Percentiles rank a stretch among this genome's conserved stretches.
phyloP scores from a whole-genome alignment of 768 basidiomycete species.

The Lactifluus rugatus region DNA sequence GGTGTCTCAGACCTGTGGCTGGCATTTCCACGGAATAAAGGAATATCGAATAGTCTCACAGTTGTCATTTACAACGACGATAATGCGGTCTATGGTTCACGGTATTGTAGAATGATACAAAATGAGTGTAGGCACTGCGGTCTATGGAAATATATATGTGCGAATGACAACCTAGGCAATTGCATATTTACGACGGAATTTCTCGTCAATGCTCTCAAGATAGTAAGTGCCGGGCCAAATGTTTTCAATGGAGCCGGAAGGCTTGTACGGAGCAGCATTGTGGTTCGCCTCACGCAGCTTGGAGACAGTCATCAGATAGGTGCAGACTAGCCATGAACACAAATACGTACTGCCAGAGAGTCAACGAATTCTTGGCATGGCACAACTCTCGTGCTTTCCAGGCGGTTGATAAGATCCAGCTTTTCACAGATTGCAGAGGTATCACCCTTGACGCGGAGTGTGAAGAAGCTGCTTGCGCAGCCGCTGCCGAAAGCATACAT shows the following conservation, averaged over 20 bases:
- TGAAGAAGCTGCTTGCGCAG: conserved; percentile 92
- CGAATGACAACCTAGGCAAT: not conserved
- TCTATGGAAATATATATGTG: not conserved
- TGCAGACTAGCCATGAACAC: not conserved
- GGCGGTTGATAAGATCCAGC: conserved; percentile 68
- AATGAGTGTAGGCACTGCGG: not conserved
- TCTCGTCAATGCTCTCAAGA: conserved; percentile 80
- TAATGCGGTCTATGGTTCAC: conserved; percentile 8
- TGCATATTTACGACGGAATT: conserved; percentile 83
- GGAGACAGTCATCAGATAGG: conserved; percentile 22
- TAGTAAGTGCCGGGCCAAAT: conserved; percentile 94
- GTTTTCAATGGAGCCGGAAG: conserved; percentile 79
- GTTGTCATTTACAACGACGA: not conserved
- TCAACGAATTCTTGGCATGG: conserved; percentile 88
- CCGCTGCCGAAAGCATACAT: conserved; percentile 97
- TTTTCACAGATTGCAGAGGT: conserved; percentile 72
- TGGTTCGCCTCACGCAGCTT: conserved; percentile 91
- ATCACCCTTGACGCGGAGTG: conserved; percentile 78
- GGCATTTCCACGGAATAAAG: too few species aligned
- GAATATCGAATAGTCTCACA: not conserved
- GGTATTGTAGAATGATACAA: conserved; percentile 8
- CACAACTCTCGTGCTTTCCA: conserved; percentile 82
- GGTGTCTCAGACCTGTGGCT: too few species aligned
- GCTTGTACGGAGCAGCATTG: conserved; percentile 77
- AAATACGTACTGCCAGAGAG: conserved; percentile 49